A percentile compares a stretch with the other conserved stretches of the same genome.
Evolutionary conservation across 371 early-diverging fungal genomes (phyloP).

Genomic region (Mucor irregularis): DNA sequence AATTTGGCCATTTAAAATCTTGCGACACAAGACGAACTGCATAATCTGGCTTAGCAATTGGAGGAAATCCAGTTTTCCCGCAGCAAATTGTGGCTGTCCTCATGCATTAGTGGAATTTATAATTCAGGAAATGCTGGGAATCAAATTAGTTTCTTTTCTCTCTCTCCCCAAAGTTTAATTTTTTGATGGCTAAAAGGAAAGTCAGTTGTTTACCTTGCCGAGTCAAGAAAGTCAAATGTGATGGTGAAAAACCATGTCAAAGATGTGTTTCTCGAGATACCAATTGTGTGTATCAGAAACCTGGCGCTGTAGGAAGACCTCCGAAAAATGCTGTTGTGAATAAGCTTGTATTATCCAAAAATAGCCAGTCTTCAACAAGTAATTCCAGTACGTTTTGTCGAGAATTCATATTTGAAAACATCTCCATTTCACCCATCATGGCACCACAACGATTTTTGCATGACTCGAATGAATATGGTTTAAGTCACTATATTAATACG

Average conservation of each 20-base stretch:
- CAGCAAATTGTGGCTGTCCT: too few relatives aligned
- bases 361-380: background rate
- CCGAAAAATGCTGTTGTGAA: slow-evolving; percentile 39
- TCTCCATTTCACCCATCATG: background rate
- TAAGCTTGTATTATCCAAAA: slow-evolving; percentile 20
- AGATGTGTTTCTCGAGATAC: slow-evolving; percentile 15
- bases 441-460: slow-evolving; percentile 5
- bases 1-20: too few relatives aligned
- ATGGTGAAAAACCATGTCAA: slow-evolving; percentile 27
- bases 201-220: slow-evolving; percentile 30
- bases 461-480: background rate
- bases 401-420: slow-evolving; percentile 27
- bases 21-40: too few relatives aligned
- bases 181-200: slow-evolving; percentile 23
- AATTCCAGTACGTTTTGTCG: background rate
- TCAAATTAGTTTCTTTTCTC: background rate
- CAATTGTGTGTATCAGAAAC: slow-evolving; percentile 23
- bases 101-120: too few relatives aligned
- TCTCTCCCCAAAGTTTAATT: too few relatives aligned
- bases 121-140: background rate
- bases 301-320: slow-evolving; percentile 30
- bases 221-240: slow-evolving; percentile 27
- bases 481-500: slow-evolving; percentile 10
- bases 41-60: too few relatives aligned
- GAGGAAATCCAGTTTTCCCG: too few relatives aligned